These are phyloP conservation scores for Phytophthora aleatoria DNA, from an alignment of 352 stramenopile species.

Conservation along the genomic window DNA sequence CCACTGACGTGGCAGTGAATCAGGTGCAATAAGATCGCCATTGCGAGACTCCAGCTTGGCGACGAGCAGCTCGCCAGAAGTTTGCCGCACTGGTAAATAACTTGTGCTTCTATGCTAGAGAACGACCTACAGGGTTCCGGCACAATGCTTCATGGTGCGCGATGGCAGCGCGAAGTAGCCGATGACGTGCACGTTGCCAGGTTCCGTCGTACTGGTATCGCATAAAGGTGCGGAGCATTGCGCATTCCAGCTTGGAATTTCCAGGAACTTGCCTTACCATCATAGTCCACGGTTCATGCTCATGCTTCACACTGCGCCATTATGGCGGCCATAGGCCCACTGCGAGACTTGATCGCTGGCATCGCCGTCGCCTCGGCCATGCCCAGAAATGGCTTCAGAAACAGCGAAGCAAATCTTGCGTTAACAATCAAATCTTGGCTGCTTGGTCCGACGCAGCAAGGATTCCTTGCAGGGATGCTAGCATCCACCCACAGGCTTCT, in stretches of 20 bases:
- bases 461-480: no score
- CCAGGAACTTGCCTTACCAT: slow-evolving; percentile 6
- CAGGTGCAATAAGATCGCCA: background rate
- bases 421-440: slow-evolving; percentile 6
- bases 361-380: background rate
- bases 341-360: background rate
- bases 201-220: background rate
- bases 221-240: slow-evolving; percentile 8
- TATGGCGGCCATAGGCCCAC: no score
- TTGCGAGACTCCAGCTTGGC: slow-evolving; percentile 3
- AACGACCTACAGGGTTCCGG: background rate
- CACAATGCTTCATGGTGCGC: background rate
- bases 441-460: slow-evolving; percentile 7
- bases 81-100: no score
- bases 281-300: background rate
- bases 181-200: background rate
- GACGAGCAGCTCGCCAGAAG: no score
- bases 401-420: slow-evolving; percentile 4
- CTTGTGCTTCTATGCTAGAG: no score
- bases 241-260: slow-evolving; percentile 2
- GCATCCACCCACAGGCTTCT: slow-evolving; percentile 12
- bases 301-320: background rate
- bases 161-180: background rate
- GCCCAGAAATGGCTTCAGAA: slow-evolving; percentile 10
- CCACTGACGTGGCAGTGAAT: slow-evolving; percentile 17